Evolutionary conservation across 2,329 filamentous ascomycete genomes (phyloP), one percentile per base, ranked within the genome.

Genomic region (Calonectria pseudoturangicola): DNA sequence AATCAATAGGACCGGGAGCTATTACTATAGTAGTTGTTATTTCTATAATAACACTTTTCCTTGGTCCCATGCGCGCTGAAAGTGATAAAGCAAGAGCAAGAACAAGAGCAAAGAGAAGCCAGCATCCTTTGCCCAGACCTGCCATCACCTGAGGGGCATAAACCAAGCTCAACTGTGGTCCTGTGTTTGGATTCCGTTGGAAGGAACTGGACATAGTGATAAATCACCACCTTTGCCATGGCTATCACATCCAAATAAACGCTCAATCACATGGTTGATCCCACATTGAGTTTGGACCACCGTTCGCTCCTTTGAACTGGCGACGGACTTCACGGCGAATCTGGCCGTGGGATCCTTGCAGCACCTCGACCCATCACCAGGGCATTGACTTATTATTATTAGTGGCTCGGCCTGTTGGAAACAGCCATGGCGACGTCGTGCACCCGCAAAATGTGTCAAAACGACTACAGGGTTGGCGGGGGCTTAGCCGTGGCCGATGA

Each of bases 221-320:
- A 56, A 56, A 56, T 56, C 4, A 21, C 30, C 30, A 9, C 33
- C 30, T 39, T n/a, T 21, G 30, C 30, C 51, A 21, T 56, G 8
- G 6, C 25, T 10, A 15, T 12, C 51, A 33, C 51, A 36, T 21
- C 41, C 41, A 16, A 43, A 43, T 43, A 43, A n/a, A 6, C n/a
- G 30, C n/a, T 18, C 10, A 28, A 36, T 56, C 16, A n/a, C 30
- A 25, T 56, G 45, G 51, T 39, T 36, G 30, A 39, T 18, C 41
- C 15, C 15, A 9, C 51, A n/a, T 13, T 33, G 51, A 36, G 51
- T 56, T 56, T 56, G 51, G 30, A 25, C 51, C 18, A 33, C 10
- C 51, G 51, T 56, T 56, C 33, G 51, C 30, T 56, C 51, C 51
- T 33, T 18, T n/a, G 28, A 56, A 56, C 33, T 36, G 51, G 33